phyloP scores from a whole-genome alignment of 148 eudicot genomes.

The Arbutus unedo region DNA sequence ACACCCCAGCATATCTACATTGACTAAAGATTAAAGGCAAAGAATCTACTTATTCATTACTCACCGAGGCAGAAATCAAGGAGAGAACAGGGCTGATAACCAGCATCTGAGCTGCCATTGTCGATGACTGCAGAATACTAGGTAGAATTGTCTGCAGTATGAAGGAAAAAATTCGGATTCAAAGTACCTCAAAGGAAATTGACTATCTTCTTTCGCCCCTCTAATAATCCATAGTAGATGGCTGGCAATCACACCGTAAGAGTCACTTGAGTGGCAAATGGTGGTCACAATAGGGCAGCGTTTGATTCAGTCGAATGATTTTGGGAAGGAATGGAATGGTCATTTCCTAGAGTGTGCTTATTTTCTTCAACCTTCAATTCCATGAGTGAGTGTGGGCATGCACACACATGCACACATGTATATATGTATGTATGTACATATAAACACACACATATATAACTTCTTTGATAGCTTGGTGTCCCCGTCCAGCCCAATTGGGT shows the following conservation, averaged over 20 bases:
- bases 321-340: no score
- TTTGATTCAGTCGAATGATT: neutral
- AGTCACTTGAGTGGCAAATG: neutral
- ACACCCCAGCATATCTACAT: constrained; percentile 14
- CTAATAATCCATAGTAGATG: neutral
- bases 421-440: no score
- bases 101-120: constrained; percentile 91
- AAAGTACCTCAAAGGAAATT: neutral
- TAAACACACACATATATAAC: no score
- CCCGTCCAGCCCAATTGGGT: no score
- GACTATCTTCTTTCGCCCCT: neutral
- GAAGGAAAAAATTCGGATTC: constrained; percentile 7
- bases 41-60: constrained; percentile 17
- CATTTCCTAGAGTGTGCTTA: no score
- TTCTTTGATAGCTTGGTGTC: no score
- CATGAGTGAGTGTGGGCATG: no score
- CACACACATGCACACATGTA: no score
- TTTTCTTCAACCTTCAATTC: no score
- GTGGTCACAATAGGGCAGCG: neutral
- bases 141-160: constrained; percentile 75
- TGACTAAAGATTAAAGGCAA: neutral
- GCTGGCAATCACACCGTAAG: neutral
- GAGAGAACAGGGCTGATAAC: constrained; percentile 73
- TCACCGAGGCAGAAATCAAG: constrained; percentile 71
- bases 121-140: constrained; percentile 67